Percentiles rank a stretch among this genome's conserved stretches.
Evolutionary conservation across 1,284 basidiomycete species (phyloP).

Genomic region (Jaminaea rosea): DNA sequence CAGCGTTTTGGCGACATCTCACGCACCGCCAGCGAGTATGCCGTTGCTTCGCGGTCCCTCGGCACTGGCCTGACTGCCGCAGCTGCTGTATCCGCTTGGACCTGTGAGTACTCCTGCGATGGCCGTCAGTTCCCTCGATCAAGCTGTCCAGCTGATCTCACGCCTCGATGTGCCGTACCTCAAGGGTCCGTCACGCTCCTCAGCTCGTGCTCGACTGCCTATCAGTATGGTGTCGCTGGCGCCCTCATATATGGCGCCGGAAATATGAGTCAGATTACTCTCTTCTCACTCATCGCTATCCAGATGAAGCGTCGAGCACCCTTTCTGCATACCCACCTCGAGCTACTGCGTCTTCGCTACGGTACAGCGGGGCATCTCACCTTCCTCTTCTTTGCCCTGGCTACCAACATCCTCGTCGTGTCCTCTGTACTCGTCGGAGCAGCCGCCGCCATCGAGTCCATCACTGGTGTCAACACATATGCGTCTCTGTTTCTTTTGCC

Average conservation of each 20-base stretch:
- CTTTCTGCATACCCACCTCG: slow-evolving; percentile 33
- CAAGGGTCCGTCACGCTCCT: slow-evolving; percentile 34
- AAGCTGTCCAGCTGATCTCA: no score
- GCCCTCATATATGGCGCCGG: slow-evolving; percentile 35
- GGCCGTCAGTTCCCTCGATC: no score
- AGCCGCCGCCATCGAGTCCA: slow-evolving; percentile 28
- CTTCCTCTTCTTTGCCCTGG: slow-evolving; percentile 35
- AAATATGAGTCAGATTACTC: slow-evolving; percentile 30
- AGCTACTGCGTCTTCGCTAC: slow-evolving; percentile 28
- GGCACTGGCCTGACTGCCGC: slow-evolving; percentile 35
- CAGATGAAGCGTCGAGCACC: slow-evolving; percentile 34
- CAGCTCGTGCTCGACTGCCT: slow-evolving; percentile 28
- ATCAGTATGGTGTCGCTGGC: slow-evolving; percentile 38
- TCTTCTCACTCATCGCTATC: slow-evolving; percentile 34
- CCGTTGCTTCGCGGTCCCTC: slow-evolving; percentile 26
- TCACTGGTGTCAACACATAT: slow-evolving; percentile 33
- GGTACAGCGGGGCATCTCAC: slow-evolving; percentile 28
- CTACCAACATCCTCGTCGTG: slow-evolving; percentile 39
- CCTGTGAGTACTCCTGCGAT: slow-evolving; percentile 2
- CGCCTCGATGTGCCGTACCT: no score
- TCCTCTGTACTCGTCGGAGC: slow-evolving; percentile 27
- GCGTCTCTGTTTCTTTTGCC: slow-evolving; percentile 30
- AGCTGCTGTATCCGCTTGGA: slow-evolving; percentile 30
- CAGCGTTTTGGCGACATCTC: slow-evolving; percentile 20
- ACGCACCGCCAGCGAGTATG: slow-evolving; percentile 27